phyloP scores from a whole-genome alignment of 441 rosid species.

The Adansonia grandidieri region DNA sequence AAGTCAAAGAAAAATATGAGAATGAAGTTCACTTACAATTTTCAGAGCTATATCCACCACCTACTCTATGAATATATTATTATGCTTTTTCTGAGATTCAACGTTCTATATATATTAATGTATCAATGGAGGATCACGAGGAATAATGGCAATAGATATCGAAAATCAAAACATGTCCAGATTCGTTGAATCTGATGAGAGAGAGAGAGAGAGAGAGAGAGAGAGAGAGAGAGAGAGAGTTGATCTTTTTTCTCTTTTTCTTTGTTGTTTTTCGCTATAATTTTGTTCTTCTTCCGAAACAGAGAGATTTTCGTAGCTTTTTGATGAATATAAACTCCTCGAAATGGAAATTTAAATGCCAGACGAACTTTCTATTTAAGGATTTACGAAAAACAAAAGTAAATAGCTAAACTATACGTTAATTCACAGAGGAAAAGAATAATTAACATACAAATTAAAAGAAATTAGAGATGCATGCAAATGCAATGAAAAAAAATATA shows the following conservation, averaged over 20 bases:
- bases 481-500: background rate
- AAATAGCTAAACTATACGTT: background rate
- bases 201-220: background rate
- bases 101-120: background rate
- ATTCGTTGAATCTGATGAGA: conserved; percentile 17
- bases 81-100: background rate
- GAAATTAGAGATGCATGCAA: background rate
- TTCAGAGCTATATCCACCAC: background rate
- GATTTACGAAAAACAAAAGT: background rate
- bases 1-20: conserved; percentile 11
- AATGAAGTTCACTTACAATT: background rate
- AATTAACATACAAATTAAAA: background rate
- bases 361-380: background rate
- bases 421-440: too few species aligned
- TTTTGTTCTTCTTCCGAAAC: background rate
- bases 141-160: background rate
- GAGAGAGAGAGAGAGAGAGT: background rate
- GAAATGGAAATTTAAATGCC: background rate
- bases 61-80: background rate
- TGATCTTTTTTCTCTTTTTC: background rate
- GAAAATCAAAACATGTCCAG: background rate
- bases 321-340: background rate
- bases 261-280: background rate
- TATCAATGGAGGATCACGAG: background rate
- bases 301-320: background rate